These are phyloP conservation scores for Debaryomycetaceae sp. DNA, from an alignment of 1,139 yeast genomes.

Conservation along the genomic window DNA sequence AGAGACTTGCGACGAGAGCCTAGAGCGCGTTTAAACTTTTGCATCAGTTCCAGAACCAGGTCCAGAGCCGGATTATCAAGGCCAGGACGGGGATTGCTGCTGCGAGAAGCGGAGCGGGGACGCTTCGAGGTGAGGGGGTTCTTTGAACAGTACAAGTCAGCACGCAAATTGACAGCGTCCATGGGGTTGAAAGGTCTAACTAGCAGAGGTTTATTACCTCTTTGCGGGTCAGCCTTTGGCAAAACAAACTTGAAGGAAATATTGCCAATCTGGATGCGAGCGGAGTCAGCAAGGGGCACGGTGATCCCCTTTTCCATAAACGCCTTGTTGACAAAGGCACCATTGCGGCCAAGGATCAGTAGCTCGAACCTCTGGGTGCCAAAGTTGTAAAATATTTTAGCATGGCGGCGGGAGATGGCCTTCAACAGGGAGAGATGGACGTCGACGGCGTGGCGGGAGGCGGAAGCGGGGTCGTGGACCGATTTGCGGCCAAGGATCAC, in stretches of 20 bases:
- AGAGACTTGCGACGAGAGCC: slow-evolving; percentile 25
- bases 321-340: slow-evolving; percentile 86
- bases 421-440: slow-evolving; percentile 86
- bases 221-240: slow-evolving; percentile 40
- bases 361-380: slow-evolving; percentile 89
- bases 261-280: slow-evolving; percentile 87
- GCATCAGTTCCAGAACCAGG: slow-evolving; percentile 1
- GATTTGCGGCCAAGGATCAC: slow-evolving; percentile 85
- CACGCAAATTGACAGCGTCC: slow-evolving; percentile 42
- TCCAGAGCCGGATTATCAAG: background rate
- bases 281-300: slow-evolving; percentile 69
- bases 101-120: background rate
- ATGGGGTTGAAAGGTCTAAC: slow-evolving; percentile 34
- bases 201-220: slow-evolving; percentile 11
- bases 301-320: slow-evolving; percentile 87
- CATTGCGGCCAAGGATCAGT: slow-evolving; percentile 85
- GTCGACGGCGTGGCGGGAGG: slow-evolving; percentile 57
- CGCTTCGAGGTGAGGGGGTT: slow-evolving; percentile 6
- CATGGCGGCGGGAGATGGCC: slow-evolving; percentile 87
- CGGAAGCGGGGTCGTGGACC: slow-evolving; percentile 43
- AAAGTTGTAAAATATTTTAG: slow-evolving; percentile 88
- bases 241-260: slow-evolving; percentile 78
- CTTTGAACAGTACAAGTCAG: slow-evolving; percentile 25
- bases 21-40: slow-evolving; percentile 5
- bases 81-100: too few species aligned